phyloP scores from a whole-genome alignment of 441 rosid genomes.

The Francoa sonchifolia region DNA sequence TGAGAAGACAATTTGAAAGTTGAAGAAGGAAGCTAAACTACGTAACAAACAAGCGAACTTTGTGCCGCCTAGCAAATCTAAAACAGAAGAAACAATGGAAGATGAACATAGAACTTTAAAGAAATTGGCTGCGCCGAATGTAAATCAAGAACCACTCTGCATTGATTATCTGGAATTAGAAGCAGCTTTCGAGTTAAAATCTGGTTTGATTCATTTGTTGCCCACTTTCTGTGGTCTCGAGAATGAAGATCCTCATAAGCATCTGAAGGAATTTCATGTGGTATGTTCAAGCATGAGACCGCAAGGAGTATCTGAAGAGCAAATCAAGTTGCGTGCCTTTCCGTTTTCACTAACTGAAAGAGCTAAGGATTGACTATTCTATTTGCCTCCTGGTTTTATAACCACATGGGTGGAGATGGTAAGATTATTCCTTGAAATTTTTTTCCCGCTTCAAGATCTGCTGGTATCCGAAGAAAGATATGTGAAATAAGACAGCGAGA shows the following conservation, averaged over 20 bases:
- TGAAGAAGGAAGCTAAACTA: too few species aligned
- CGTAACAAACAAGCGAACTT: too few species aligned
- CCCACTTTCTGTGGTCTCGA: not conserved
- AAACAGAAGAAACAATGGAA: too few species aligned
- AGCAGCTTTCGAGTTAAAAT: too few species aligned
- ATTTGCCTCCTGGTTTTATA: too few species aligned
- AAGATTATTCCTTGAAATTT: not conserved
- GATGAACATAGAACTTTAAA: too few species aligned
- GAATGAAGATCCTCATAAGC: not conserved
- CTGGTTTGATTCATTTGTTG: not conserved
- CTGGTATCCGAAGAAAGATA: not conserved
- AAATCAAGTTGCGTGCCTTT: not conserved
- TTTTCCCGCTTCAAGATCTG: not conserved
- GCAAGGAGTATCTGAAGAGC: not conserved
- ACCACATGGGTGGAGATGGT: too few species aligned
- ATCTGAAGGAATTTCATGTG: not conserved
- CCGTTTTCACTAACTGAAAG: not conserved
- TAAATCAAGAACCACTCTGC: too few species aligned
- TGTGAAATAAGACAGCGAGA: not conserved
- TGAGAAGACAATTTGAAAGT: too few species aligned
- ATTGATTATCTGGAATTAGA: too few species aligned
- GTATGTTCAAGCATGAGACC: not conserved
- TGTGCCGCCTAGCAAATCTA: too few species aligned
- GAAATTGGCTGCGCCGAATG: too few species aligned
- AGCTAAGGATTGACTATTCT: not conserved